Conservation (phyloP, 1,139 yeast genomes). For the Candida pseudoviswanathii region DNA sequence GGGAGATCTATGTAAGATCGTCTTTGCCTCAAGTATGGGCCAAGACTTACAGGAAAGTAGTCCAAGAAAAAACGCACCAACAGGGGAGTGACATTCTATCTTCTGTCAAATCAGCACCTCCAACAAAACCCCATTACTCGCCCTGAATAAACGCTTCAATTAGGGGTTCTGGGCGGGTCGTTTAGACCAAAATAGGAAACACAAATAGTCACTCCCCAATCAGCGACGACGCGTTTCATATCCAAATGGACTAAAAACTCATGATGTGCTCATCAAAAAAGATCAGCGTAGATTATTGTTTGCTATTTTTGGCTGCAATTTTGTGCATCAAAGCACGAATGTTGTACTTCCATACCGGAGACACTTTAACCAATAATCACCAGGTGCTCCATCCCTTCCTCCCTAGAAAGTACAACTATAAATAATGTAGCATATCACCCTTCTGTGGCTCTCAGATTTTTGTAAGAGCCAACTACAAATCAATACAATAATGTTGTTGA, state of each 20-base stretch:
- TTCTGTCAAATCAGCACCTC: background rate
- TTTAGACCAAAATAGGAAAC: background rate
- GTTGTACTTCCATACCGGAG: background rate
- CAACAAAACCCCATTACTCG: background rate
- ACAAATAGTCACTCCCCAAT: background rate
- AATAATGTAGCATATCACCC: too few species aligned
- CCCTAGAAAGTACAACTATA: background rate
- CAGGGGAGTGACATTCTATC: background rate
- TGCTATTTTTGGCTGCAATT: background rate
- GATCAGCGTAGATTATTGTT: background rate
- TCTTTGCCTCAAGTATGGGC: too few species aligned
- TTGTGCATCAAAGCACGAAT: background rate
- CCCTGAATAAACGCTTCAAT: too few species aligned
- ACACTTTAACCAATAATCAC: too few species aligned
- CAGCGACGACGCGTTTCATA: background rate
- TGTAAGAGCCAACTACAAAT: background rate
- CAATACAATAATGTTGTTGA: conserved; percentile 4
- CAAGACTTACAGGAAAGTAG: background rate
- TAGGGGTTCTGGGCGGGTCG: background rate
- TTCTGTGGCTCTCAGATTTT: background rate
- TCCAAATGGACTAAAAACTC: conserved; percentile 1
- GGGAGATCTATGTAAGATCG: too few species aligned
- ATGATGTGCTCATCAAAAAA: background rate
- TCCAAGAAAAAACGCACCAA: background rate
- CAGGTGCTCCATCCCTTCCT: background rate